Base-by-base conservation (phyloP, 1,139 yeast genomes). In the Lodderomyces elongisporus region DNA sequence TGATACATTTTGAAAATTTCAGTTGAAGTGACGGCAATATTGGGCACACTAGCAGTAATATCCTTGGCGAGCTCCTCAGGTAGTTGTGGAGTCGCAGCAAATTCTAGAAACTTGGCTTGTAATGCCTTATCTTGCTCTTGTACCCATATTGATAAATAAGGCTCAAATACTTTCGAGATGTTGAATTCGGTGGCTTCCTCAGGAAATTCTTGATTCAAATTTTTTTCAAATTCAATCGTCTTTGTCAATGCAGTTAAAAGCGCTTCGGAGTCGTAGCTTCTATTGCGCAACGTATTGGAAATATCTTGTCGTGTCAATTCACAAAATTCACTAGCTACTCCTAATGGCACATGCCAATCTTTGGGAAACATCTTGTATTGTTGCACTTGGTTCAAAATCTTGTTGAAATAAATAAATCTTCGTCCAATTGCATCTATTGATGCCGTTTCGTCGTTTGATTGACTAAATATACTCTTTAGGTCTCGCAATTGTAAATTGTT, bases 141-240 rank as follows among this genome's bases (percentile, higher is more conserved):
- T n/a, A 91, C 79, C 96, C 97, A 93, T 7, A 85, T 60, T 27
- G 74, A 73, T 36, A 91, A 63, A 49, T 83, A 85, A 2, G 96
- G 96, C 51, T 85, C 95, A 54, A 88, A 89, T 14, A 82, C 84
- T 17, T 66, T 65, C 17, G 94, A 83, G 9, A 89, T 77, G 28
- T 71, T 62, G 32, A 71, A 72, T 27, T 70, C 67, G 15, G 20
- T 17, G n/a, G 10, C 15, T 6, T 29, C 32, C 13, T 15, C 16
- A 14, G 33, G 25, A 53, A 82, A 83, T 35, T 72, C 68, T 15
- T 73, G 74, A 43, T 79, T 79, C 32, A 89, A 63, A 44, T 66
- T 77, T 42, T 71, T 74, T 50, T 91, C 98, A 57, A 91, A 91
- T 30, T 88, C 95, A 9, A 66, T 44, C 0, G 72, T 62, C 12